Evolutionary conservation across 2,329 filamentous ascomycete genomes (phyloP).

Genomic region (Karstenula rhodostoma): DNA sequence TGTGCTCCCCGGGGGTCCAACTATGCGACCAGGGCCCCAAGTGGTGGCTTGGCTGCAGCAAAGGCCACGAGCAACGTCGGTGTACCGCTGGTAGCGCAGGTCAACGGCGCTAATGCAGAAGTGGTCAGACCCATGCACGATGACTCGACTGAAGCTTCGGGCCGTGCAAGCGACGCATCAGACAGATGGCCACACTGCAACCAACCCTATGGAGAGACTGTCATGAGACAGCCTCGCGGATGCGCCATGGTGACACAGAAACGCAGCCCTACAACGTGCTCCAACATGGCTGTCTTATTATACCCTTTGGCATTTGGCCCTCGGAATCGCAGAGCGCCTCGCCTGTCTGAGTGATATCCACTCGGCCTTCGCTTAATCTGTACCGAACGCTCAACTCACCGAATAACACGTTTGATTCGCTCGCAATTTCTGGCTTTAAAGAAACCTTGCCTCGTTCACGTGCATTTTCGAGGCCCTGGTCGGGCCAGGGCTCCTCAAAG

Average conservation of each 20-base stretch:
- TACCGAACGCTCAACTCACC: neutral
- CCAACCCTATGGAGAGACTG: slow-evolving; percentile 12
- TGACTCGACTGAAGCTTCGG: slow-evolving; percentile 10
- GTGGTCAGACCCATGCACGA: slow-evolving; percentile 13
- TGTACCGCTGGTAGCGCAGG: slow-evolving; percentile 19
- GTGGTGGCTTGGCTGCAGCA: slow-evolving; percentile 17
- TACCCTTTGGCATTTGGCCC: neutral
- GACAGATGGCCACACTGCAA: slow-evolving; percentile 8
- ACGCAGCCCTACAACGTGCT: slow-evolving; percentile 28
- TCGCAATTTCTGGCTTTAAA: slow-evolving; percentile 15
- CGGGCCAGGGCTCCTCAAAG: neutral
- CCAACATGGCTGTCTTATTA: slow-evolving; percentile 4
- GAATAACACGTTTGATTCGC: slow-evolving; percentile 3
- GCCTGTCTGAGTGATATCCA: neutral
- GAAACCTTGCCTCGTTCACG: slow-evolving; percentile 24
- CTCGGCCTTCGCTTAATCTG: neutral
- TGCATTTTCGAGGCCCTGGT: slow-evolving; percentile 13
- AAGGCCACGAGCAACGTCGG: slow-evolving; percentile 10
- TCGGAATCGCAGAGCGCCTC: neutral
- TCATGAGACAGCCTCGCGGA: slow-evolving; percentile 10
- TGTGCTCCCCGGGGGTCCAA: slow-evolving; percentile 6
- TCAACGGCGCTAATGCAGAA: slow-evolving; percentile 1
- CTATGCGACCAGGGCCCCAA: neutral
- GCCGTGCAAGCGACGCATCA: slow-evolving; percentile 17
- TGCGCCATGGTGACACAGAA: slow-evolving; percentile 26